Evolutionary conservation across 2,329 filamentous ascomycete species (phyloP), one percentile per base, ranked within the genome.

Genomic region (Nigrospora sphaerica): DNA sequence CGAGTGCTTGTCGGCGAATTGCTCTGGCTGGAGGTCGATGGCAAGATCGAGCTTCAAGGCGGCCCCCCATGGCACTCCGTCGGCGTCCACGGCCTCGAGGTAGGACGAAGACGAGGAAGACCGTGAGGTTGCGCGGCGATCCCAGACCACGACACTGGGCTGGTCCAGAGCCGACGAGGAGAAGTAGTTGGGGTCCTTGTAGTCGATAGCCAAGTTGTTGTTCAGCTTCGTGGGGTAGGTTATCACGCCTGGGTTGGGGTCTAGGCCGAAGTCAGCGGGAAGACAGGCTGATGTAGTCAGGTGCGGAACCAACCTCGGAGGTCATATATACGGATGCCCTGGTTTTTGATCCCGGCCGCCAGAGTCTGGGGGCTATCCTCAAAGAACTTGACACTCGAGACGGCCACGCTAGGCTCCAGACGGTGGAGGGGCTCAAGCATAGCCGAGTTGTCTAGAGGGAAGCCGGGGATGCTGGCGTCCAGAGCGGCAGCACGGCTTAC

Each of bases 311-410:
- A 67, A 88, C 85, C 86, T 74, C 88, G 73, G 43, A 95, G 71
- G 64, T 93, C 88, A 56, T 90, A 88, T 28, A 92, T 78, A 14
- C 86, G 75, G 39, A 93, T 75, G 34, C 83, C 86, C 52, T 87
- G 80, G 38, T 85, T 80, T 54, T 87, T 87, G 42, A 91, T 85
- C 1, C 86, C 87, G 28, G 84, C 83, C 28, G 91, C 80, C 12
- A 93, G 69, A 18, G 84, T 86, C 52, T 88, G 80, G 10, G 88
- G 86, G 52, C 83, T 85, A 52, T 86, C 80, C 48, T 86, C 78
- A 49, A 92, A 91, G 70, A 92, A 95, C 57, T 86, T 83, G 55
- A 91, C 81, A 58, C 86, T 91, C 2, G 85, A 88, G 19, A 93
- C 83, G n/a, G 86, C 83, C 37, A 89, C 84, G 44, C 79, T 81